A percentile compares a stretch with the other conserved stretches of the same genome.
phyloP scores from a whole-genome alignment of 495 filamentous ascomycete genomes.

The Penicillium salamii region DNA sequence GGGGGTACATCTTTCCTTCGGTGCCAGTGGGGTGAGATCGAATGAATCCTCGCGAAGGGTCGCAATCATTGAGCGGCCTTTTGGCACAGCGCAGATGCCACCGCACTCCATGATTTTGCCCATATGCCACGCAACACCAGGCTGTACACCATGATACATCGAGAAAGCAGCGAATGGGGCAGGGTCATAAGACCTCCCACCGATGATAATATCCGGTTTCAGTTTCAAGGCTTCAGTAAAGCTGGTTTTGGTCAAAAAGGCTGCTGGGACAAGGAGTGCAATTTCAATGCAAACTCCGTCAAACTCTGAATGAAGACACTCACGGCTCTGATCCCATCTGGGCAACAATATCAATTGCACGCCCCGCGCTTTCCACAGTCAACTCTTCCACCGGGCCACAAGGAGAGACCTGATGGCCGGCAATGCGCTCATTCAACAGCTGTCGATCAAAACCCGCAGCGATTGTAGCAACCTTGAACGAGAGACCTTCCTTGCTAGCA shows the following conservation, averaged over 20 bases:
- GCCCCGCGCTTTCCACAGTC: slow-evolving; percentile 35
- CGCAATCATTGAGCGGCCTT: slow-evolving; percentile 33
- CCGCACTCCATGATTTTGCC: slow-evolving; percentile 55
- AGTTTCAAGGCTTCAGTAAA: slow-evolving; percentile 36
- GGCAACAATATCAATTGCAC: slow-evolving; percentile 27
- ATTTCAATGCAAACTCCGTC: too few relatives aligned
- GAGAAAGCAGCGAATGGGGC: slow-evolving; percentile 46
- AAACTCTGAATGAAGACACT: too few relatives aligned
- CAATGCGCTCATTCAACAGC: slow-evolving; percentile 24
- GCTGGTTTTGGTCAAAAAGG: neutral
- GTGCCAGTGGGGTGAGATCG: slow-evolving; percentile 35
- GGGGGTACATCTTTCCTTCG: slow-evolving; percentile 36
- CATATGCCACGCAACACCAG: slow-evolving; percentile 45
- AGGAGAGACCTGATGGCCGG: slow-evolving; percentile 20
- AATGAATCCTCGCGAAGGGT: slow-evolving; percentile 42
- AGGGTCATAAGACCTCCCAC: slow-evolving; percentile 50
- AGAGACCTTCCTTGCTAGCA: slow-evolving; percentile 23
- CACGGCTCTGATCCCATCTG: slow-evolving; percentile 27
- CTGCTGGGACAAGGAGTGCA: neutral
- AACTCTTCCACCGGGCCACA: slow-evolving; percentile 36
- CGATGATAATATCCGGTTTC: slow-evolving; percentile 44
- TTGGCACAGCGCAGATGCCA: slow-evolving; percentile 44
- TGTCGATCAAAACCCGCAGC: slow-evolving; percentile 32
- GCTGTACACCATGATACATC: slow-evolving; percentile 18
- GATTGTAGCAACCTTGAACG: slow-evolving; percentile 42